phyloP scores from a whole-genome alignment of 169 alveolate genomes.

The Eimeria falciformis region DNA sequence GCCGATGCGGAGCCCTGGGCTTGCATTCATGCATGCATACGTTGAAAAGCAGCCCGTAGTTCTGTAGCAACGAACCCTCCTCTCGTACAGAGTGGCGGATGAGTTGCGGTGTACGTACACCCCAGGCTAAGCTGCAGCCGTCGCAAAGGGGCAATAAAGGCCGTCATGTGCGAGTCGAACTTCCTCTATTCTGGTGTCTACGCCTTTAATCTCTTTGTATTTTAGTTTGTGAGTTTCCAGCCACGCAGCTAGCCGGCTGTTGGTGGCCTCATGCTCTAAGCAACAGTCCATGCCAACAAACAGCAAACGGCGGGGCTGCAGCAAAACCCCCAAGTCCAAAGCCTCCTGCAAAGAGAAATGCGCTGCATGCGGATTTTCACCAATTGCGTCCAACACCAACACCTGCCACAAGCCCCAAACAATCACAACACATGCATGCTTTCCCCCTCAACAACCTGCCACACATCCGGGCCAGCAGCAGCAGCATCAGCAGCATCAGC shows the following conservation, averaged over 20 bases:
- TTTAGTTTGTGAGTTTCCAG: slow-evolving; percentile 5
- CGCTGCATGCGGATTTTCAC: slow-evolving; percentile 62
- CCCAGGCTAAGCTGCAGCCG: neutral
- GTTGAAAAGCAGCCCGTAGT: no score
- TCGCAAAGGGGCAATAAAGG: neutral
- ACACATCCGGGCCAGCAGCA: neutral
- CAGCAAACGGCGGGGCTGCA: slow-evolving; percentile 69
- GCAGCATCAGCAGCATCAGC: neutral
- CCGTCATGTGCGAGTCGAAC: slow-evolving; percentile 67
- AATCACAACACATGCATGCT: no score
- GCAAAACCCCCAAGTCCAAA: slow-evolving; percentile 72
- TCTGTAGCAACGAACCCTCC: no score
- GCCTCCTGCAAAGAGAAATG: slow-evolving; percentile 63
- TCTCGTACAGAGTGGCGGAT: no score
- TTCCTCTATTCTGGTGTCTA: neutral
- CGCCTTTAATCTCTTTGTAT: neutral
- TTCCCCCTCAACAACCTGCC: no score
- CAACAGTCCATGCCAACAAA: slow-evolving; percentile 77
- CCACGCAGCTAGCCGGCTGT: slow-evolving; percentile 48
- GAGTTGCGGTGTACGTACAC: no score
- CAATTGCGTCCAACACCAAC: slow-evolving; percentile 31
- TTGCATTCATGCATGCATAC: no score
- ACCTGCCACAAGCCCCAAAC: no score
- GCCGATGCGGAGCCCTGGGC: no score
- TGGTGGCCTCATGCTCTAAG: slow-evolving; percentile 66